Evolutionary conservation across 2,329 filamentous ascomycete species (phyloP).

Genomic region (Phialemonium atrogriseum): DNA sequence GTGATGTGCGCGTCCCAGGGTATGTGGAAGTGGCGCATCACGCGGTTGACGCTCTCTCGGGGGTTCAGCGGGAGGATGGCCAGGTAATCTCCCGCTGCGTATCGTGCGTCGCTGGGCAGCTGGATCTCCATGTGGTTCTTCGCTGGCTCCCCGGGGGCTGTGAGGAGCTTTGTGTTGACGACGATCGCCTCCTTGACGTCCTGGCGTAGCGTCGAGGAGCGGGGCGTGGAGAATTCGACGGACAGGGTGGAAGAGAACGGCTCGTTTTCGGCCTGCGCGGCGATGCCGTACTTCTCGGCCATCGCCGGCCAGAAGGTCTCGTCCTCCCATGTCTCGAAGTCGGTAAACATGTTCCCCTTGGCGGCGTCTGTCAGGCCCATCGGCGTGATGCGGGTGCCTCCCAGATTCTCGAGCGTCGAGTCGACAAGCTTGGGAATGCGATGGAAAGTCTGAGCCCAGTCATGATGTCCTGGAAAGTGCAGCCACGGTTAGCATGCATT

Average conservation of each 20-base stretch:
- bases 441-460: constrained; percentile 58
- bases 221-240: constrained; percentile 43
- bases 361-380: constrained; percentile 53
- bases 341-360: constrained; percentile 56
- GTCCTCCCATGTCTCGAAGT: constrained; percentile 61
- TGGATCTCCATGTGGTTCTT: constrained; percentile 62
- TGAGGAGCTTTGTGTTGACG: constrained; percentile 42
- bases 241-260: constrained; percentile 18
- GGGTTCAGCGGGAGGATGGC: constrained; percentile 66
- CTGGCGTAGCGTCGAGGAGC: constrained; percentile 51
- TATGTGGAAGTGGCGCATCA: constrained; percentile 56
- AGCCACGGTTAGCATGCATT: too few species aligned
- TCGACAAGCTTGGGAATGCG: constrained; percentile 58
- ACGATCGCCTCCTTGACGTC: constrained; percentile 56
- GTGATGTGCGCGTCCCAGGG: constrained; percentile 61
- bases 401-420: constrained; percentile 38
- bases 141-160: constrained; percentile 7
- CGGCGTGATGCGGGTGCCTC: constrained; percentile 35
- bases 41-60: constrained; percentile 50
- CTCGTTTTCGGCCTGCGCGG: constrained; percentile 15
- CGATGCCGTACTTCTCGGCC: constrained; percentile 28
- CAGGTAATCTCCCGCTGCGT: constrained; percentile 69
- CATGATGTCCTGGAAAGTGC: too few species aligned
- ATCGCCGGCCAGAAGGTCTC: constrained; percentile 42
- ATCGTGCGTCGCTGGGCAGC: constrained; percentile 56